Evolutionary conservation across 2,329 filamentous ascomycete species (phyloP), one percentile per base, ranked within the genome.

Genomic region (Colletotrichum chlorophyti): DNA sequence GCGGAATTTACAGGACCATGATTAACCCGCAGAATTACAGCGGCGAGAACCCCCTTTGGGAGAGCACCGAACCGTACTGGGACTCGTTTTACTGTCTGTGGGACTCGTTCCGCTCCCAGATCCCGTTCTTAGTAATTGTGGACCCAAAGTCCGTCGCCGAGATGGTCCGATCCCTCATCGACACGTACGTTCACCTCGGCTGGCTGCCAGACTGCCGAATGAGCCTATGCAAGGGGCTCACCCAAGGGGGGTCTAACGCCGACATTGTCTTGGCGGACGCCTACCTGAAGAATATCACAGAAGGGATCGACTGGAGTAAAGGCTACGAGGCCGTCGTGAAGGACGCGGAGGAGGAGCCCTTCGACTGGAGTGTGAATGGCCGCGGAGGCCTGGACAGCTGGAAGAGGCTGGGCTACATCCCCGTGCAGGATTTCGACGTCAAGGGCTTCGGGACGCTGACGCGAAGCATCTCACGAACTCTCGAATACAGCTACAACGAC

Each of bases 401-500:
- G 90, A 91, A 91, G 66, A 72, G 66, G 0, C 77, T 91, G 0
- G 83, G 86, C 1, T 93, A 91, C 68, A 88, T 93, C 12, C 90
- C 90, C 0, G 82, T 83, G 0, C 81, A 89, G 55, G 87, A 92
- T 61, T 85, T 85, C 52, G 89, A 93, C 69, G 76, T 77, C 69
- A 78, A 78, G 55, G 88, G 88, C 2, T 83, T 85, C n/a, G 90
- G 90, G 0, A 85, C 86, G 0, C 82, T 89, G 69, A 91, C 90
- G 0, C 80, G 90, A 6, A 88, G 83, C 61, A 82, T 93, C 23
- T 91, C 87, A 1, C 80, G 90, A 7, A 92, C 89, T 0, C 82
- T 93, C 1, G 90, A 93, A 69, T 93, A 93, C 68, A 84, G 87
- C 6, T 93, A 93, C 71, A 86, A 93, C 63, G 90, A 93, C 72